Base-by-base conservation (phyloP, 2,329 filamentous ascomycete genomes). In the Cercospora janseana region DNA sequence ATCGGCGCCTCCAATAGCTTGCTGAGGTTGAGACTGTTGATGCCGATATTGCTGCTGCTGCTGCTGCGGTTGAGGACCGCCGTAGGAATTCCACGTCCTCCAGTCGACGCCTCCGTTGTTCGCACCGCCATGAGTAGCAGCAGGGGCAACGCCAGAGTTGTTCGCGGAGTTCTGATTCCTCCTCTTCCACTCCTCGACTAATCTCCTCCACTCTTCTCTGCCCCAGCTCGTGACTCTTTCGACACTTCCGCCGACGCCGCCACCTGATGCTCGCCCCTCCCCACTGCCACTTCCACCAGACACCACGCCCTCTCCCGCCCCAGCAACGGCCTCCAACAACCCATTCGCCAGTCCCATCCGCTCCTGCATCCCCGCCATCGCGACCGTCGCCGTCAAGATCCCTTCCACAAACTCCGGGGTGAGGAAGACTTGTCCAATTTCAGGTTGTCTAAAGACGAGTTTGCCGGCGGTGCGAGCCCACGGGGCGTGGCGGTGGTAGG, bases 281-380 rank as follows among this genome's bases (percentile, higher is more conserved):
- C 37, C 37, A 41, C 10, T 41, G 37, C 37, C 27, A 10, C 9
- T 20, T 24, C 6, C 10, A 26, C 44, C 44, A 31, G 13, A n/a
- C n/a, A 8, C 27, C 34, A 27, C 44, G 12, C 44, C 32, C 8
- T 38, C 29, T 27, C 28, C 43, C 9, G 31, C 43, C 12, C 15
- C 27, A 10, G 43, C 10, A 18, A 23, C 23, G 29, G 46, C 46
- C 29, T 49, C 40, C 40, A 53, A 34, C 26, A 49, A 16, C 1
- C 45, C 42, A 8, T 28, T 47, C n/a, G 48, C 38, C 24, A 54
- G 6, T 2, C 51, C 46, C 5, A 48, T 47, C 8, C 51, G 28
- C 21, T 54, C 51, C 23, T 54, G 48, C 47, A 50, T 54, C 0
- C 46, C 51, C 1, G 49, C 51, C 46, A 54, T 54, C 12, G 51